A percentile compares a stretch with the other conserved stretches of the same genome.
phyloP scores from a whole-genome alignment of 257 asterid species.

The Anisodus tanguticus region DNA sequence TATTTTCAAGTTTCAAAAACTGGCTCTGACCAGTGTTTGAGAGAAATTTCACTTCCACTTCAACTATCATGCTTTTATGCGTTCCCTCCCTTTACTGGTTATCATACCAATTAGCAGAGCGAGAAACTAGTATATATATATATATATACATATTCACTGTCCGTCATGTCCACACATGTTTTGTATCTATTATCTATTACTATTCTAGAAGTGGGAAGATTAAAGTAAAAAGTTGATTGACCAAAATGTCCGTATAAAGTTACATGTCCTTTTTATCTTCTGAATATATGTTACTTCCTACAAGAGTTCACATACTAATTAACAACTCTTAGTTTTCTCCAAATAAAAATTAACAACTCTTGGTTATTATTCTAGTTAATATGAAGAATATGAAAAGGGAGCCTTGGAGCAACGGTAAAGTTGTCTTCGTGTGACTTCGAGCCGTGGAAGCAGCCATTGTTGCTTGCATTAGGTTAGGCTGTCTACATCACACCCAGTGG shows the following conservation, averaged over 20 bases:
- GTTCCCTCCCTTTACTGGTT: too few relatives aligned
- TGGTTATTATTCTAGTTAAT: background rate
- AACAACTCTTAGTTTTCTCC: background rate
- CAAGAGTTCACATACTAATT: background rate
- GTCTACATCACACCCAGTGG: too few relatives aligned
- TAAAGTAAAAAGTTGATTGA: background rate
- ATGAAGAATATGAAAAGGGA: background rate
- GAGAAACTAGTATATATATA: background rate
- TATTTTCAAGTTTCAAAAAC: too few relatives aligned
- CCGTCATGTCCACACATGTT: background rate
- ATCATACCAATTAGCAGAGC: too few relatives aligned
- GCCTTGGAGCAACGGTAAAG: too few relatives aligned
- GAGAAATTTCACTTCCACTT: too few relatives aligned
- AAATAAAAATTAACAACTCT: background rate
- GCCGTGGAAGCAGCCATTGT: too few relatives aligned
- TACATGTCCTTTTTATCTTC: background rate
- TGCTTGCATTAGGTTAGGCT: too few relatives aligned
- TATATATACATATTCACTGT: background rate
- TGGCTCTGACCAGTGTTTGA: too few relatives aligned
- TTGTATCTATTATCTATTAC: background rate
- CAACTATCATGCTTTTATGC: too few relatives aligned
- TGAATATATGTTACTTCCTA: background rate
- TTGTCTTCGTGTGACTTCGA: too few relatives aligned
- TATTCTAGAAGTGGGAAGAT: background rate
- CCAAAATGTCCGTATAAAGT: background rate